phyloP scores from a whole-genome alignment of 164 flowering plant genomes.

The Piper longum region DNA sequence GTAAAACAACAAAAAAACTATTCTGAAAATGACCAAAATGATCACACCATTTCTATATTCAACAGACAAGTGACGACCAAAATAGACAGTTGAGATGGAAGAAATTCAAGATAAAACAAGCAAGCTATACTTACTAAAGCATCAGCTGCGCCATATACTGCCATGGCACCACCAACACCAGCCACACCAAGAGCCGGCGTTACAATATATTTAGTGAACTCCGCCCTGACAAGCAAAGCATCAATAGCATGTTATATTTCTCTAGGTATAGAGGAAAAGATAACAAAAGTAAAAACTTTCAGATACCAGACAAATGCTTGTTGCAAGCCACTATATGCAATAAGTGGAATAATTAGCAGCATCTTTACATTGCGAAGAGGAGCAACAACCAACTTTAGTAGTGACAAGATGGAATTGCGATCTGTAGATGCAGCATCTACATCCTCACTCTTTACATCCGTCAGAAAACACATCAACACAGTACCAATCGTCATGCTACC shows the following conservation, averaged over 20 bases:
- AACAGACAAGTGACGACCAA: too few relatives aligned
- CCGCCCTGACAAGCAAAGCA: conserved; percentile 45
- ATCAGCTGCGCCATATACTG: conserved; percentile 82
- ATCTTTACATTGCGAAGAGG: conserved; percentile 53
- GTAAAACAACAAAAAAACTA: background rate
- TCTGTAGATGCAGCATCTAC: conserved; percentile 21
- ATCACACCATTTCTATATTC: background rate
- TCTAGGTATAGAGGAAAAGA: background rate
- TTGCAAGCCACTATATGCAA: conserved; percentile 92
- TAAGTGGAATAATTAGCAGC: conserved; percentile 71
- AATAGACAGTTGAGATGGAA: background rate
- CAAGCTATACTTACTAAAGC: conserved; percentile 56
- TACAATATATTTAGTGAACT: conserved; percentile 64
- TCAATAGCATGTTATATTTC: background rate
- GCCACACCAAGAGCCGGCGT: conserved; percentile 69
- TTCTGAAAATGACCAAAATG: background rate
- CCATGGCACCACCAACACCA: conserved; percentile 95
- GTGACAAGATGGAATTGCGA: conserved; percentile 28
- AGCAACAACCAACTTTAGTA: conserved; percentile 29
- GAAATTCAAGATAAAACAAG: background rate
- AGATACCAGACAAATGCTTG: conserved; percentile 90
- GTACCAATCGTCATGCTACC: conserved; percentile 68
- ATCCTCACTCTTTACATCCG: conserved; percentile 29
- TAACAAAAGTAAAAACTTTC: background rate
- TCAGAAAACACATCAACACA: conserved; percentile 68